Percentiles rank a stretch among this genome's conserved stretches.
phyloP scores from a whole-genome alignment of 495 filamentous ascomycete species.

The Aspergillus asperescens region DNA sequence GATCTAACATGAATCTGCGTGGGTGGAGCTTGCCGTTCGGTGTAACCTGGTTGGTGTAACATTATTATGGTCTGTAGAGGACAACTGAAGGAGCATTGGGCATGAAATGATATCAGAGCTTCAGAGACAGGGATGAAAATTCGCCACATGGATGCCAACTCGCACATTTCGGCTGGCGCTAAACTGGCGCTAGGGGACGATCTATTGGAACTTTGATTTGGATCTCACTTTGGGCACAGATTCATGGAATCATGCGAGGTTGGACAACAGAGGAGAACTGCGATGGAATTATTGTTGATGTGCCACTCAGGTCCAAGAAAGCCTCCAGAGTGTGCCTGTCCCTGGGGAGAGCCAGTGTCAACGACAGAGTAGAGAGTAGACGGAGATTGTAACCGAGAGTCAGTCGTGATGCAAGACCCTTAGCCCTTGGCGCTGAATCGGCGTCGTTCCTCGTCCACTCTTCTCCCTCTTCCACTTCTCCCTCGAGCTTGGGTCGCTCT shows the following conservation, averaged over 20 bases:
- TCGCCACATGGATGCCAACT: slow-evolving; percentile 3
- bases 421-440: too few species aligned
- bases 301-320: too few species aligned
- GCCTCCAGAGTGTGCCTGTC: too few species aligned
- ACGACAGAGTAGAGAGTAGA: too few species aligned
- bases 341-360: too few species aligned
- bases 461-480: too few species aligned
- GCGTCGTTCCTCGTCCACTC: too few species aligned
- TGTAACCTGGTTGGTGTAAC: neutral
- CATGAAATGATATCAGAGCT: neutral
- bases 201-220: slow-evolving; percentile 2
- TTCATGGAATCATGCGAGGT: neutral
- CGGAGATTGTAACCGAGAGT: too few species aligned
- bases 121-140: neutral
- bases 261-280: neutral
- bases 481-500: neutral
- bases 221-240: neutral
- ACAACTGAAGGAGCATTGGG: neutral
- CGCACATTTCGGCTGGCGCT: neutral
- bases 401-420: too few species aligned
- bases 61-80: neutral
- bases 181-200: neutral
- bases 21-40: too few species aligned
- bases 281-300: too few species aligned
- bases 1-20: neutral